Base-by-base conservation (phyloP, 2,329 filamentous ascomycete genomes). In the Scopulariopsis brevicaulis region DNA sequence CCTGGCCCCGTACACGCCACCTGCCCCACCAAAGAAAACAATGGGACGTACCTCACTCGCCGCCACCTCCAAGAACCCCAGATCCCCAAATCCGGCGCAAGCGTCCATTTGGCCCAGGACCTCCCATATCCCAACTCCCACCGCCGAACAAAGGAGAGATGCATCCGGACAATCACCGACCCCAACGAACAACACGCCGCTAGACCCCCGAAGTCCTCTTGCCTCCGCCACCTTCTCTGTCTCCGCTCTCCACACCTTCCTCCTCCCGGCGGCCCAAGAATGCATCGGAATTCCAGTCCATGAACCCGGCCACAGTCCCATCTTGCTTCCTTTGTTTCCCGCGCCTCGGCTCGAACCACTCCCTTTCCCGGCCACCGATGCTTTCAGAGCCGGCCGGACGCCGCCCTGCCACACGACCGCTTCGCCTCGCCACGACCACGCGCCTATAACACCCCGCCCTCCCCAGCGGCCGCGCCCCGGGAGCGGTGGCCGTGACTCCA, bases 201-300 rank as follows among this genome's bases (percentile, higher is more conserved):
- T 7, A 24, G 22, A 24, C n/a, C n/a, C 20, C 11, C 20, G 20
- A 50, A 22, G n/a, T 8, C 11, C n/a, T 32, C 8, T 8, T 32
- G 28, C 8, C 28, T 4, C 28, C 28, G 28, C 28, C 8, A 32
- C 28, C 4, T 32, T 32, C 28, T 32, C 28, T 32, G 8, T 32
- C 28, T 8, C 28, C 28, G 4, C 28, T 32, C 28, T 32, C 28
- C 28, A 8, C 28, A 32, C 28, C 28, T 32, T 32, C 28, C 28
- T 32, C 4, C 8, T 32, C 28, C 8, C 28, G 28, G 28, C 28
- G 28, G 46, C 53, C 37, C 51, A 58, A 58, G 56, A 58, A 58
- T 58, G 56, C 40, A 25, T 24, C 35, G 35, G 25, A 46, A 58
- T 53, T 53, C 51, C 56, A 48, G 51, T 48, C 56, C 50, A 54